Evolutionary conservation across 129 eudicot genomes (phyloP).

Genomic region (Artemisia tridentata): DNA sequence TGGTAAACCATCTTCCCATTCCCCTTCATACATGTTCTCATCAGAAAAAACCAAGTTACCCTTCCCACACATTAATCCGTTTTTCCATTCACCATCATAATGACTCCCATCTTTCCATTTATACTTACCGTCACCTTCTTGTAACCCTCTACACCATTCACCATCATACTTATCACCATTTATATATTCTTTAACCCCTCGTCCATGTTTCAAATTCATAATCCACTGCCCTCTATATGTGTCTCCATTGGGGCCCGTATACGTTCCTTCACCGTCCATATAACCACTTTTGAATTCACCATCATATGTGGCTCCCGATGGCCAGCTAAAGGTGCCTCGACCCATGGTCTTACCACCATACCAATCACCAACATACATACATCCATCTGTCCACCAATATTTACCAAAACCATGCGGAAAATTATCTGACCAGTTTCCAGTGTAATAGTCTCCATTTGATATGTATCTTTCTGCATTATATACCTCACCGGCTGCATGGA

Average conservation of each 20-base stretch:
- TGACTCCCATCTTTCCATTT: conserved; percentile 65
- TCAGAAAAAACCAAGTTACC: conserved; percentile 61
- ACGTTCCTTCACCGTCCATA: conserved; percentile 88
- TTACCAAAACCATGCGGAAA: conserved; percentile 90
- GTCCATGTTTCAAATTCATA: conserved; percentile 78
- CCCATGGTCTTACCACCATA: conserved; percentile 78
- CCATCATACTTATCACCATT: conserved; percentile 91
- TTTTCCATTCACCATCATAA: conserved; percentile 75
- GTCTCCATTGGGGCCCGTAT: conserved; percentile 72
- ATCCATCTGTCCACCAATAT: conserved; percentile 96
- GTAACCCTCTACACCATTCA: conserved; percentile 75
- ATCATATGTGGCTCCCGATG: conserved; percentile 80
- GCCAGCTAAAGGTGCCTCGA: conserved; percentile 84
- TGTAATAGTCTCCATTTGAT: conserved; percentile 83
- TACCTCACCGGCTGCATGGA: conserved; percentile 49
- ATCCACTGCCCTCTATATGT: conserved; percentile 71
- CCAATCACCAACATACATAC: conserved; percentile 95
- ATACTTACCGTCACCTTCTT: conserved; percentile 82
- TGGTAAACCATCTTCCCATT: conserved; percentile 87
- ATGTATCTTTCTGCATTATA: conserved; percentile 63
- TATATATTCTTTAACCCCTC: conserved; percentile 53
- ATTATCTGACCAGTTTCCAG: conserved; percentile 69
- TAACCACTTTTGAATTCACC: conserved; percentile 89
- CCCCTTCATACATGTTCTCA: conserved; percentile 73
- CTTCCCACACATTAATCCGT: conserved; percentile 61